Evolutionary conservation across 805 yeast genomes (phyloP), one percentile per base, ranked within the genome.

Genomic region (Starmerella gropengiesseri): DNA sequence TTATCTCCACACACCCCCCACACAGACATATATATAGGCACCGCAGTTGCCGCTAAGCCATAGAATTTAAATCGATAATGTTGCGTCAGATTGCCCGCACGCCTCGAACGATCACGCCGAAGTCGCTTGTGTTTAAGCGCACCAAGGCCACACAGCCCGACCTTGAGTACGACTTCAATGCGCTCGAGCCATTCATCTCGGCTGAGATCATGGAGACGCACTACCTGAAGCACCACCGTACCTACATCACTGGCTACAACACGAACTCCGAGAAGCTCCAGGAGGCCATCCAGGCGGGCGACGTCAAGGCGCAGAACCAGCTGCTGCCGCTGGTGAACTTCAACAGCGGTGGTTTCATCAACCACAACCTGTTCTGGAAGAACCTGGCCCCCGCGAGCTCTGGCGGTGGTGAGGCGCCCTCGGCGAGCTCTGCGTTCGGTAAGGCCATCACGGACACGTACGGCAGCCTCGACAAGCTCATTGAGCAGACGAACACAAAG

Each of bases 321-420:
- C 68, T 83, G 51, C 81, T 80, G 61, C 81, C 81, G 55, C 67
- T 72, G 54, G 75, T 86, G 68, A 85, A 82, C 61, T 85, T 85
- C 76, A 87, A 85, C 63, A 91, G 91, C 54, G 95, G 95, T 61
- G 95, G 95, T 23, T 82, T 69, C 69, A 68, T 78, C 59, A 85
- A 85, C 75, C 95, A 85, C 67, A 68, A 76, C 52, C 66, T 85
- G 52, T 85, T 81, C 73, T 85, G 93, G 93, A 80, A 81, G 64
- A 81, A 78, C 67, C 69, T 85, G 60, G 81, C 94, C 17, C 95
- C 95, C 29, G 64, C 60, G 37, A 70, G 73, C 42, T 68, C 68
- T 46, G 83, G 84, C 45, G 95, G 95, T 58, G 96, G 95, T 59
- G 70, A 69, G 54, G 62, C 67, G 26, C 66, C 83, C 40, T 58